Base-by-base conservation (phyloP, 768 basidiomycete species). In the Boletus bicolor region DNA sequence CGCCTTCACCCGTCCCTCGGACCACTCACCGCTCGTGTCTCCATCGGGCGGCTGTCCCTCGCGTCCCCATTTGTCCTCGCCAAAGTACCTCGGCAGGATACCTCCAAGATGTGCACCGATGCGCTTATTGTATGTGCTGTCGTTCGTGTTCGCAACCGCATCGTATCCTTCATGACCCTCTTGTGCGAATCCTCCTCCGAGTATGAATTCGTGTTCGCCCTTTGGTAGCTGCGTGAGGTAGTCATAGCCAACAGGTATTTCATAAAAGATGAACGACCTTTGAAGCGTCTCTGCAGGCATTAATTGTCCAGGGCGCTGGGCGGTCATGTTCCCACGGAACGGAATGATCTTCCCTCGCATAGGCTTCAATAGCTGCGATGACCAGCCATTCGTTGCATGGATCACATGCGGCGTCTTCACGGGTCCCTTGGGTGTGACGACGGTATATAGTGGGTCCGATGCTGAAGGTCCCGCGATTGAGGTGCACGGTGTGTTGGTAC, bases 311-410 rank as follows among this genome's bases (percentile, higher is more conserved):
- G 83, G 81, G 38, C 77, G 75, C 62, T 89, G 88, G 1, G 84
- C 78, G n/a, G 80, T 80, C 85, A 89, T 83, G 61, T 75, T 72
- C 7, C 78, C 82, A 35, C 84, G 76, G 41, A 80, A 65, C 9
- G 89, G 87, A 17, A 87, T 65, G 55, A 89, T 81, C 65, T 82
- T 87, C 49, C 75, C 74, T 19, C 83, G 80, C 73, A 89, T 74
- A 0, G 79, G 78, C 12, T 78, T 74, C 52, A 95, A 73, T 43
- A 95, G 79, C 59, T 89, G 85, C 1, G 89, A 82, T 3, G 77
- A 75, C 84, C 91, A 93, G 19, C 81, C 91, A 67, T 96, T 96
- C 3, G 91, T 93, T 3, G 90, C 89, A 66, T 93, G 91, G 11
- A 95, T 75, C 42, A 95, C 77, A 67, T 90, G 87, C 3, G 69